These are phyloP conservation scores for Scheffersomyces lignosus DNA, from an alignment of 805 yeast species.

Conservation along the genomic window DNA sequence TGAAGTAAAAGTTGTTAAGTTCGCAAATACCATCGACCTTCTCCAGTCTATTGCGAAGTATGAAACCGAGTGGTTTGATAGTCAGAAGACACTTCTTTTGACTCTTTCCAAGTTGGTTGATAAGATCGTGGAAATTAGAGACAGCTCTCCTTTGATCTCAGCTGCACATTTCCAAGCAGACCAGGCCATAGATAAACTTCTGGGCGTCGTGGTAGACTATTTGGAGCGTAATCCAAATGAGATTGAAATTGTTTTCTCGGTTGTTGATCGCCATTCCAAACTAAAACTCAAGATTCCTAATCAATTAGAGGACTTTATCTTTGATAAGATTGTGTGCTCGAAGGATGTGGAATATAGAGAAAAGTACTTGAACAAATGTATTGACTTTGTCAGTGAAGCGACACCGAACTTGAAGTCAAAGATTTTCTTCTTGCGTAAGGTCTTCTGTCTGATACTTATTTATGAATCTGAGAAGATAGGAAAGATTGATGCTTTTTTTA, in stretches of 20 bases:
- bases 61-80: conserved; percentile 59
- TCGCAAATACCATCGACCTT: conserved; percentile 73
- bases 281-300: conserved; percentile 48
- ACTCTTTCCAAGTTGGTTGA: conserved; percentile 44
- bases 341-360: conserved; percentile 48
- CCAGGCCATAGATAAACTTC: conserved; percentile 66
- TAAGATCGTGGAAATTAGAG: conserved; percentile 43
- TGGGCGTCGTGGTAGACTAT: conserved; percentile 35
- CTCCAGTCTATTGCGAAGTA: conserved; percentile 51
- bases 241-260: conserved; percentile 27
- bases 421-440: conserved; percentile 53
- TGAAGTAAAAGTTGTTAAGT: conserved; percentile 59
- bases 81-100: conserved; percentile 47
- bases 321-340: conserved; percentile 52
- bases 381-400: conserved; percentile 48
- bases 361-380: conserved; percentile 50
- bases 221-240: conserved; percentile 25
- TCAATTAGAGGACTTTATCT: conserved; percentile 57
- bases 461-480: conserved; percentile 57
- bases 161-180: conserved; percentile 68
- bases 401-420: conserved; percentile 52
- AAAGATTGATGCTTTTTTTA: conserved; percentile 47
- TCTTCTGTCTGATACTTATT: conserved; percentile 66
- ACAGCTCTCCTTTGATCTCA: conserved; percentile 49
- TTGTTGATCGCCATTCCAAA: conserved; percentile 38